Percentiles rank a stretch among this genome's conserved stretches.
phyloP scores from a whole-genome alignment of 169 alveolate species.

The Prorocentrum cordatum region DNA sequence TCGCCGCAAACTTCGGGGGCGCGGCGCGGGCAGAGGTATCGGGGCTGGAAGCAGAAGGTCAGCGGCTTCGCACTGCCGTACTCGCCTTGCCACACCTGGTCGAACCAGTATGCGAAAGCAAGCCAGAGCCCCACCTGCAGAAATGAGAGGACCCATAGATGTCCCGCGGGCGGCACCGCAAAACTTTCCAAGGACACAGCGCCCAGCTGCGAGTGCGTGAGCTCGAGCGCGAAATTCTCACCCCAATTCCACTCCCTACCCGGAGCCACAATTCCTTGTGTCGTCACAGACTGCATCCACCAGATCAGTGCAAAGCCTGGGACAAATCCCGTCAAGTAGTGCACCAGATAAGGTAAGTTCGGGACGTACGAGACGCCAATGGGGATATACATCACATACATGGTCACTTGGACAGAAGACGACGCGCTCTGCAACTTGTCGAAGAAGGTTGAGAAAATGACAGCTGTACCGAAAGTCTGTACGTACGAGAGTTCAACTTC shows the following conservation, averaged over 20 bases:
- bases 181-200: neutral
- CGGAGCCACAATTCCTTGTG: too few species aligned
- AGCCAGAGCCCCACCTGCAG: neutral
- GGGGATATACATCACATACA: too few species aligned
- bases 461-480: neutral
- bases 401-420: too few species aligned
- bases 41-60: slow-evolving; percentile 27
- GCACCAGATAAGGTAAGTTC: too few species aligned
- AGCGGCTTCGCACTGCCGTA: slow-evolving; percentile 23
- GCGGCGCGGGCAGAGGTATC: neutral
- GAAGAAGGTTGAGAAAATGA: neutral
- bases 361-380: too few species aligned
- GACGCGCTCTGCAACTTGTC: too few species aligned
- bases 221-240: neutral
- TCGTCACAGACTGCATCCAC: too few species aligned
- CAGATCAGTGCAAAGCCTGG: too few species aligned
- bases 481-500: neutral
- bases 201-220: neutral
- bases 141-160: neutral
- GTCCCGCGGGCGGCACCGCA: neutral
- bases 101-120: neutral
- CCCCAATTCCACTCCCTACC: neutral
- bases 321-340: too few species aligned
- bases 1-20: neutral
- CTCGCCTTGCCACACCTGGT: slow-evolving; percentile 29